phyloP scores from a whole-genome alignment of 768 basidiomycete genomes.

The Boletales sp. region DNA sequence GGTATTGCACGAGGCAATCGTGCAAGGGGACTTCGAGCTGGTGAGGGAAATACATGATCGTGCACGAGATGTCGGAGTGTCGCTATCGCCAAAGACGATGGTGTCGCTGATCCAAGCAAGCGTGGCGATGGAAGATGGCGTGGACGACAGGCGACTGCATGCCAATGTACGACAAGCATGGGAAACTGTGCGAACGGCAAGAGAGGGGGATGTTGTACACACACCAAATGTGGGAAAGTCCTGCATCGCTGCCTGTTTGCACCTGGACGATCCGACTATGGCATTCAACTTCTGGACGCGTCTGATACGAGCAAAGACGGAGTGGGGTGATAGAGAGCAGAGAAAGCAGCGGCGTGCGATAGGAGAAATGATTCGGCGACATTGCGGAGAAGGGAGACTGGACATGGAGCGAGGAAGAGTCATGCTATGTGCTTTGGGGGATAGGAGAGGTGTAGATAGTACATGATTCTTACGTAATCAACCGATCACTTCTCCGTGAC shows the following conservation, averaged over 20 bases:
- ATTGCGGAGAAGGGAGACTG: constrained; percentile 26
- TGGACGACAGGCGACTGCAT: constrained; percentile 24
- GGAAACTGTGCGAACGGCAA: constrained; percentile 39
- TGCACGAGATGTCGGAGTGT: constrained; percentile 35
- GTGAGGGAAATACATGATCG: constrained; percentile 40
- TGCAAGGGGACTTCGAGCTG: constrained; percentile 41
- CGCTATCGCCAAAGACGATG: constrained; percentile 48
- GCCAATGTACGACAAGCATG: constrained; percentile 40
- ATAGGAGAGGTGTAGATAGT: constrained; percentile 7
- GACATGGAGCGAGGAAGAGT: constrained; percentile 8
- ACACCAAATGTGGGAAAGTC: constrained; percentile 49
- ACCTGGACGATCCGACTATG: constrained; percentile 43
- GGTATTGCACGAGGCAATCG: constrained; percentile 55
- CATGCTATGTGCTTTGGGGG: constrained; percentile 22
- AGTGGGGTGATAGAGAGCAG: constrained; percentile 51
- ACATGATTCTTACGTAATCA: constrained; percentile 8
- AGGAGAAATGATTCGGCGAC: constrained; percentile 29
- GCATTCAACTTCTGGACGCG: constrained; percentile 61
- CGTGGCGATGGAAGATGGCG: constrained; percentile 25
- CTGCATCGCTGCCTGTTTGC: constrained; percentile 49
- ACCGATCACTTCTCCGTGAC: neutral
- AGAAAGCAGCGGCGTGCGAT: constrained; percentile 40
- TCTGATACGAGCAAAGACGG: constrained; percentile 41
- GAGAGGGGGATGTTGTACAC: constrained; percentile 33
- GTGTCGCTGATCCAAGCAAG: constrained; percentile 44